Percentiles rank a stretch among this genome's conserved stretches.
Conservation (phyloP, 2,329 filamentous ascomycete species). For the Delphinella strobiligena region DNA sequence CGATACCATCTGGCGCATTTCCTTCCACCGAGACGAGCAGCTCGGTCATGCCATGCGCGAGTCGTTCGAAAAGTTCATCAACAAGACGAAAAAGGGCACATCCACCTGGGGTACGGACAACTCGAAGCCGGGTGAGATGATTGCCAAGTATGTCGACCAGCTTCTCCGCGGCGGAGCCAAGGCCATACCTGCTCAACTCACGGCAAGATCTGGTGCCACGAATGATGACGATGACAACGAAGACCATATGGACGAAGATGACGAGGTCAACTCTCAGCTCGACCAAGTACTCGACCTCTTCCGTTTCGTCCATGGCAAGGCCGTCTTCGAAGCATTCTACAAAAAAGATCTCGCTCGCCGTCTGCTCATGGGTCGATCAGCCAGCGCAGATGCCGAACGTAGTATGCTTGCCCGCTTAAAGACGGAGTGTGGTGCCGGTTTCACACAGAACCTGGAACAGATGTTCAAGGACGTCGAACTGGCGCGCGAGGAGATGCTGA, state of each 20-base stretch:
- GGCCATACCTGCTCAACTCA: conserved; percentile 58
- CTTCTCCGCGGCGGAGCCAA: conserved; percentile 80
- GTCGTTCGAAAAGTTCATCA: conserved; percentile 83
- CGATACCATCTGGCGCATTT: conserved; percentile 62
- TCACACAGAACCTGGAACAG: conserved; percentile 93
- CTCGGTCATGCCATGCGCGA: conserved; percentile 72
- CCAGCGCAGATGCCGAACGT: conserved; percentile 87
- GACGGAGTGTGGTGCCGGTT: conserved; percentile 83
- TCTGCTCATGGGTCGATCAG: conserved; percentile 81
- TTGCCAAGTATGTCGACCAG: conserved; percentile 90
- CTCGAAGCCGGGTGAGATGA: conserved; percentile 95
- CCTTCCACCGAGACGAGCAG: conserved; percentile 66
- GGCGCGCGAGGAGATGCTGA: conserved; percentile 81
- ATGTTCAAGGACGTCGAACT: conserved; percentile 99
- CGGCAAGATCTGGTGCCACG: conserved; percentile 42
- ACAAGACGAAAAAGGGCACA: conserved; percentile 62
- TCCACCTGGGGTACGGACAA: conserved; percentile 69
- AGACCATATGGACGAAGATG: conserved; percentile 71
- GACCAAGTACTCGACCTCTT: conserved; percentile 91
- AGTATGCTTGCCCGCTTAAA: conserved; percentile 90
- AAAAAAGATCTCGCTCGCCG: conserved; percentile 90
- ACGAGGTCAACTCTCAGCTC: conserved; percentile 80
- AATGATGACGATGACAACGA: conserved; percentile 47
- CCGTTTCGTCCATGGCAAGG: conserved; percentile 93
- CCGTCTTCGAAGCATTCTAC: conserved; percentile 97